Conservation (phyloP, 2,329 filamentous ascomycete genomes). For the Sclerotinia subarctica region DNA sequence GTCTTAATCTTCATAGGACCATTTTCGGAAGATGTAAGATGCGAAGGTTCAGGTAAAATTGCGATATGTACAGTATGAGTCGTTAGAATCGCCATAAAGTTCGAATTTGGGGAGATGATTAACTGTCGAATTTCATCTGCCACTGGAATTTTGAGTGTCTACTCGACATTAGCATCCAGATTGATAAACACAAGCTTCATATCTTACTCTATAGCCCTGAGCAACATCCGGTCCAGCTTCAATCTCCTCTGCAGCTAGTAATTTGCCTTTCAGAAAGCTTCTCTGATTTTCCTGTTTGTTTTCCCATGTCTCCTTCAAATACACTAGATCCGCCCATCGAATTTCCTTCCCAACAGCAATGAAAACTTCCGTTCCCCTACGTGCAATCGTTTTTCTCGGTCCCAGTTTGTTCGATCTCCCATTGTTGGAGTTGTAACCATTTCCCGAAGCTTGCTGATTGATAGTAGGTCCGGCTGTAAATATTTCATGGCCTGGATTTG, state of each 20-base stretch:
- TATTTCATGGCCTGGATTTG: conserved; percentile 72
- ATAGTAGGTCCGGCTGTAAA: conserved; percentile 56
- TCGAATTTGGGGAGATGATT: conserved; percentile 74
- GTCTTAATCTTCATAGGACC: conserved; percentile 75
- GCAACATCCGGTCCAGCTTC: conserved; percentile 38
- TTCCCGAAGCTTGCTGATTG: conserved; percentile 29
- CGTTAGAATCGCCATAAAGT: conserved; percentile 81
- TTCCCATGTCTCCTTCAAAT: conserved; percentile 65
- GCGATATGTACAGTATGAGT: conserved; percentile 85
- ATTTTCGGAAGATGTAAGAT: conserved; percentile 66
- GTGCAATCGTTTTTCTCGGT: conserved; percentile 68
- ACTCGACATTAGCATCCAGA: conserved; percentile 25
- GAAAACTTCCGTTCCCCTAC: conserved; percentile 82
- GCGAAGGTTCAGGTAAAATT: conserved; percentile 75
- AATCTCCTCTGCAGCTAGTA: conserved; percentile 22
- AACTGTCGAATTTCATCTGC: conserved; percentile 83
- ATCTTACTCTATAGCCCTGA: conserved; percentile 50
- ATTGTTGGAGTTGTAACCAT: conserved; percentile 28
- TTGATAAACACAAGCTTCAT: conserved; percentile 26
- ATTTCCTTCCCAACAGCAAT: conserved; percentile 86
- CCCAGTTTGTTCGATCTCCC: conserved; percentile 47
- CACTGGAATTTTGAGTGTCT: conserved; percentile 75
- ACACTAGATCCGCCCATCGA: conserved; percentile 81
- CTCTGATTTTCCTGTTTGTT: conserved; percentile 38
- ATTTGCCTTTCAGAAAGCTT: conserved; percentile 25